Conservation (phyloP, 805 yeast genomes). For the Kuraishia borneana region DNA sequence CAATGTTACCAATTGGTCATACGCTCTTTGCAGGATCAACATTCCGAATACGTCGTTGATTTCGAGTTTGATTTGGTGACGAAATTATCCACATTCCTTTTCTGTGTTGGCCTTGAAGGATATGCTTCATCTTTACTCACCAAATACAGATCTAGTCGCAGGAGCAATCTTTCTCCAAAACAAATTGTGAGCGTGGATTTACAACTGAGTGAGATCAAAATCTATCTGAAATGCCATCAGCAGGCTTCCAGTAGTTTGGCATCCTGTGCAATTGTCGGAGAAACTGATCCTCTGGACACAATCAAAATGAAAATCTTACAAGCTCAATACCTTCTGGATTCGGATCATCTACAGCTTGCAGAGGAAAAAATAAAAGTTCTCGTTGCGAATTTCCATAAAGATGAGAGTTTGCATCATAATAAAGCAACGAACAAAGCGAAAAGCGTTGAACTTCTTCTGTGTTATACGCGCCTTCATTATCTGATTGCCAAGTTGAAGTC, state of each 20-base stretch:
- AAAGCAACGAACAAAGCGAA: slow-evolving; percentile 10
- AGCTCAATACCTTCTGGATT: slow-evolving; percentile 16
- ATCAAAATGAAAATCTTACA: slow-evolving; percentile 19
- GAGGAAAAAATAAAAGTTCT: slow-evolving; percentile 15
- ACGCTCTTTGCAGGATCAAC: too few species aligned
- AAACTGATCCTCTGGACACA: not conserved
- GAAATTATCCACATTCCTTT: slow-evolving; percentile 12
- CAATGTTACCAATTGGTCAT: too few species aligned
- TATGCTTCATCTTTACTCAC: slow-evolving; percentile 1
- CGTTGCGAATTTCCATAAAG: slow-evolving; percentile 12
- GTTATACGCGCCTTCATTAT: slow-evolving; percentile 25
- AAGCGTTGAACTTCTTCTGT: slow-evolving; percentile 9
- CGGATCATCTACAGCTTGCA: slow-evolving; percentile 12
- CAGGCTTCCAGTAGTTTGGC: slow-evolving; percentile 3
- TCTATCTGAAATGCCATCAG: slow-evolving; percentile 5
- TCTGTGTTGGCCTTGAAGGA: not conserved
- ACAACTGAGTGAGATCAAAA: slow-evolving; percentile 2
- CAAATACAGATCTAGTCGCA: not conserved
- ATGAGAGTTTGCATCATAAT: slow-evolving; percentile 18
- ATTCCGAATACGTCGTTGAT: too few species aligned
- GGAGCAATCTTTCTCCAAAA: not conserved
- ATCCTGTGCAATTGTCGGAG: not conserved
- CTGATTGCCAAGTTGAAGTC: slow-evolving; percentile 16
- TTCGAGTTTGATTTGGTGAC: slow-evolving; percentile 21
- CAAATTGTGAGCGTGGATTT: slow-evolving; percentile 2